These are phyloP conservation scores for Ganoderma sinense DNA, from an alignment of 1,284 basidiomycete genomes.

Conservation along the genomic window DNA sequence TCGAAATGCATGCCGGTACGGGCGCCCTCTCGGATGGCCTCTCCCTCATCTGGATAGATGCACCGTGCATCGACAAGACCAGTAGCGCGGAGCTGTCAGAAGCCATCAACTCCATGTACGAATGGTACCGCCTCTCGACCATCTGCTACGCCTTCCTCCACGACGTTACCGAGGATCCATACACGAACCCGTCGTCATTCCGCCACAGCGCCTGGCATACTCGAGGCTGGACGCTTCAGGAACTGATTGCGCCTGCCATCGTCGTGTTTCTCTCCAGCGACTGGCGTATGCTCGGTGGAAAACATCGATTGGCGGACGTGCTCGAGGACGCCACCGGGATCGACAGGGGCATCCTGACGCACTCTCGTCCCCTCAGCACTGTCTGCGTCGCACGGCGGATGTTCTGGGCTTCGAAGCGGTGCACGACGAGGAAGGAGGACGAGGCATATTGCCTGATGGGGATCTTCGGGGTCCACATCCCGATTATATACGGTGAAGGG, in stretches of 20 bases:
- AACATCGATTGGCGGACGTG: neutral
- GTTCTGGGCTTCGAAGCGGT: constrained; percentile 4
- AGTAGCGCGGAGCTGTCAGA: constrained; percentile 11
- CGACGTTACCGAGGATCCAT: constrained; percentile 6
- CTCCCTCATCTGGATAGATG: neutral
- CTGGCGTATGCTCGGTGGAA: constrained; percentile 4
- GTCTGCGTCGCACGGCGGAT: constrained; percentile 4
- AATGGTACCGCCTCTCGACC: constrained; percentile 3
- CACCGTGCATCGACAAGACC: constrained; percentile 15
- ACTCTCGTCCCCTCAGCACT: constrained; percentile 16
- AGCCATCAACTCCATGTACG: constrained; percentile 16
- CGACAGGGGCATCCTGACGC: neutral
- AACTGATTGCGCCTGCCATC: neutral
- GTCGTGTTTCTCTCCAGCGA: constrained; percentile 1
- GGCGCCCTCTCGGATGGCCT: constrained; percentile 5
- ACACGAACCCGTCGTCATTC: neutral
- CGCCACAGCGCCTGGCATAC: neutral
- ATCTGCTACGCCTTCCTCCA: constrained; percentile 10
- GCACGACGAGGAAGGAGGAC: constrained; percentile 7
- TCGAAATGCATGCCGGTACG: neutral
- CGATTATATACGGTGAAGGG: neutral
- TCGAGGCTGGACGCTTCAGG: constrained; percentile 15
- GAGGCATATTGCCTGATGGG: constrained; percentile 13
- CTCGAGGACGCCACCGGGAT: constrained; percentile 3
- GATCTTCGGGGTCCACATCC: constrained; percentile 6